Conservation (phyloP, 495 filamentous ascomycete genomes). For the Darksidea phi region DNA sequence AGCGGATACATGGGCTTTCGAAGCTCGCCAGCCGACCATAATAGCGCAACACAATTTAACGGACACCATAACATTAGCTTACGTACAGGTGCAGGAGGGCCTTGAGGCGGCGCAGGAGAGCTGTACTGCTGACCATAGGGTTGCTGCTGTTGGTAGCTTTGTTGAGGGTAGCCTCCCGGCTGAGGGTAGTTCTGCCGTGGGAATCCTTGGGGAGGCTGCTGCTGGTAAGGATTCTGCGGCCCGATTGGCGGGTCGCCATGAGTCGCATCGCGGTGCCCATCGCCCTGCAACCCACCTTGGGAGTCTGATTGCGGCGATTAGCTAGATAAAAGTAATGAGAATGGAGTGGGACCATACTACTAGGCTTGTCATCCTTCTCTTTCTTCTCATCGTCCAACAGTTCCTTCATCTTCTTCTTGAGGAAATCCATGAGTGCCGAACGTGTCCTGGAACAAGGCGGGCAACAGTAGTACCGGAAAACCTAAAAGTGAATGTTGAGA, state of each 20-base stretch:
- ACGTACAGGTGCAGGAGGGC: slow-evolving; percentile 19
- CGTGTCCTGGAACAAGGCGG: neutral
- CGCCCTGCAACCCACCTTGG: neutral
- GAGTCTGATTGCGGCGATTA: neutral
- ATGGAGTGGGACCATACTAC: neutral
- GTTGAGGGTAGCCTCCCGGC: slow-evolving; percentile 2
- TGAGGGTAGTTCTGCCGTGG: neutral
- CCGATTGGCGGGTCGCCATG: neutral
- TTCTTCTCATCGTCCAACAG: slow-evolving; percentile 21
- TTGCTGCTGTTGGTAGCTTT: slow-evolving; percentile 3
- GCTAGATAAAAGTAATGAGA: neutral
- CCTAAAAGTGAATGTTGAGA: neutral
- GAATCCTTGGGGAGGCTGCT: slow-evolving; percentile 4
- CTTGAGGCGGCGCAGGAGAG: slow-evolving; percentile 14
- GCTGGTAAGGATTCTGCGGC: slow-evolving; percentile 1
- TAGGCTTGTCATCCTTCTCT: slow-evolving; percentile 12
- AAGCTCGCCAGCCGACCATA: neutral
- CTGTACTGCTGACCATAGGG: slow-evolving; percentile 13
- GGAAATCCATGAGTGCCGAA: slow-evolving; percentile 20
- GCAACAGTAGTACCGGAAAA: neutral
- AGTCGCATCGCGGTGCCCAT: neutral
- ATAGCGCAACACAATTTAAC: neutral
- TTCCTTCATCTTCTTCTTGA: slow-evolving; percentile 33
- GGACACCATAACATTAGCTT: neutral
- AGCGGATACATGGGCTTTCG: neutral